Evolutionary conservation across 176 grass and related monocot species (phyloP), one percentile per base, ranked within the genome.

Genomic region (Phoenix dactylifera): DNA sequence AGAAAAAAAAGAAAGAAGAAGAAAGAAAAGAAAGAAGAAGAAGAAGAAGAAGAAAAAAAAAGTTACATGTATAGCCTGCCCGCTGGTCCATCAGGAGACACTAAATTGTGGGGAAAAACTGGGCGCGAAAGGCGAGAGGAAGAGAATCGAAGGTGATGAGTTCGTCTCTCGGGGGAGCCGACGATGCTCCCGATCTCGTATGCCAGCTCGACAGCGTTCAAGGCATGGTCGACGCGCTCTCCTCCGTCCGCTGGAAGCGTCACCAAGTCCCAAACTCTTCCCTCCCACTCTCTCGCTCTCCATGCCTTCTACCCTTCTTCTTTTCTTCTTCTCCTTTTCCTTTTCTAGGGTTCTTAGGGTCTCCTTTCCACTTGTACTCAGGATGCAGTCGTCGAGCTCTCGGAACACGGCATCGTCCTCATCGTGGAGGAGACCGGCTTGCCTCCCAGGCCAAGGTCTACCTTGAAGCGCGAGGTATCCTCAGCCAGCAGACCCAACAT

Each of bases 141-240:
- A 30, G 54, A 51, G 62, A 17, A 54, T 6, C 22, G 16, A 22
- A 16, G 22, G 49, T 29, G 54, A 89, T 89, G 85, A 95, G 79
- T 69, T 78, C 85, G 4, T 78, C 79, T 52, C 70, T 73, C 54
- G 78, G 73, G 26, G 55, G 14, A 10, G 54, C 32, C 28, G 79
- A 82, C 6, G 78, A 76, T 35, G 54, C 76, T 24, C 69, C 87
- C 58, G 81, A 88, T 69, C 82, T 97, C 55, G 63, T 88, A 0
- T 91, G 87, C 63, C 84, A 85, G 73, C 57, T 88, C 4, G 81
- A 97, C 55, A 91, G 84, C 62, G 73, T 91, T 15, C 84, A 85
- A 0, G 87, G 92, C 63, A 92, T 97, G 93, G 93, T 91, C 28
- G 87, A 91, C 69, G 84, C 92, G 14, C 92, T 88, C 81, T 78